Base-by-base conservation (phyloP, 352 stramenopile species). In the Thalassiosira sp. region DNA sequence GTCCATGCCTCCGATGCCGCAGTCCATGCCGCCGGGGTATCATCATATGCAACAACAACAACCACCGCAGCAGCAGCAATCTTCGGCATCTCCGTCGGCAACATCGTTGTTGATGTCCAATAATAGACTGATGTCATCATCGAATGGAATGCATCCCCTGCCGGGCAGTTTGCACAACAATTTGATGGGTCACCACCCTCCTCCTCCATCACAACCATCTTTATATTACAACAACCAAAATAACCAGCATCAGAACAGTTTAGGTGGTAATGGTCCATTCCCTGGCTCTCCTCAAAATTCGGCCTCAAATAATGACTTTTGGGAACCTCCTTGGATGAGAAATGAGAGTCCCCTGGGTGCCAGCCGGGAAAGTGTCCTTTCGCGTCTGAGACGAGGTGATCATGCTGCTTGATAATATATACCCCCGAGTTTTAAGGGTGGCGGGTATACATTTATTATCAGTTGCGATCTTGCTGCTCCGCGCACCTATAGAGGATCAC, bases 281-380 rank as follows among this genome's bases (percentile, higher is more conserved):
- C 40, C 15, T 31, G 13, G 10, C 18, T 15, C 40, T 33, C 2
- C 54, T 24, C 51, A 42, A 24, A 7, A 16, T 25, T 37, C 16
- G 11, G n/a, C n/a, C n/a, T 46, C 37, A 33, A 57, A 28, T 37
- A 66, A 56, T 22, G 58, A 66, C 58, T 66, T 56, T 66, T 28
- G 15, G 15, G 58, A 40, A 43, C 31, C 54, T 22, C 48, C 48
- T 10, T 66, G 58, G 58, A 45, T 66, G 58, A 25, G 56, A 1
- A 64, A 53, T 28, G 37, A 51, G 22, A 53, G 22, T 46, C n/a
- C 52, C 31, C 7, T 16, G 16, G 52, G n/a, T 31, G 52, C 5
- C 58, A 11, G 5, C 15, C 25, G 13, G 37, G 57, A 65, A 65
- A 42, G 57, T 42, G 46, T 65, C 31, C 45, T 68, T 20, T 68